phyloP scores from a whole-genome alignment of 345 rosid species.

The Lepidium africanum region DNA sequence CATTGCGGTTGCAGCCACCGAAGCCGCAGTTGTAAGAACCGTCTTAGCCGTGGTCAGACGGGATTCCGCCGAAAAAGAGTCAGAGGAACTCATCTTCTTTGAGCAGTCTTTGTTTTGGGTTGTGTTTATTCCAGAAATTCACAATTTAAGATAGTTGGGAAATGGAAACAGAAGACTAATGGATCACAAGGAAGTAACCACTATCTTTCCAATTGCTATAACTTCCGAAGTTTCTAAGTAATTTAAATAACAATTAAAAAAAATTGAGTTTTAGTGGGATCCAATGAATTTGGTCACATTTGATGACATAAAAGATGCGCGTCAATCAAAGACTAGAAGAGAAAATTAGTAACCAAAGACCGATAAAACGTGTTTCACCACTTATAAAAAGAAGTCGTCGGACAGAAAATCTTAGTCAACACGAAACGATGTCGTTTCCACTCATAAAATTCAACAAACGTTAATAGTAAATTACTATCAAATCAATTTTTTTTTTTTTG shows the following conservation, averaged over 20 bases:
- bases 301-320: neutral
- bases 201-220: slow-evolving; percentile 1
- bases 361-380: slow-evolving; percentile 11
- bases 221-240: slow-evolving; percentile 2
- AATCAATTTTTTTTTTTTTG: too few relatives aligned
- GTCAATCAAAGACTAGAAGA: neutral
- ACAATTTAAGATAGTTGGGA: neutral
- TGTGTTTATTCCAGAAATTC: neutral
- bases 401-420: neutral
- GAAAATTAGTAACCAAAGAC: slow-evolving; percentile 13
- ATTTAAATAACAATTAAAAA: neutral
- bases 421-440: neutral
- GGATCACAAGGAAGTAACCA: slow-evolving; percentile 11
- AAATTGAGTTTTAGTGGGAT: slow-evolving; percentile 8
- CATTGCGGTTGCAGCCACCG: slow-evolving; percentile 49
- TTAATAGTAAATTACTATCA: neutral
- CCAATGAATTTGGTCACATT: neutral
- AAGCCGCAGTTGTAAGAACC: slow-evolving; percentile 48
- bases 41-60: slow-evolving; percentile 37
- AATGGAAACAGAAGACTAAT: neutral
- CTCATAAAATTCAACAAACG: neutral
- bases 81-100: slow-evolving; percentile 8
- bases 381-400: neutral
- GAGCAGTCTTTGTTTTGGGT: slow-evolving; percentile 1
- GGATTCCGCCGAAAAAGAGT: slow-evolving; percentile 20